Conservation (phyloP, 2,329 filamentous ascomycete genomes). For the Magnaporthiopsis rhizophila region DNA sequence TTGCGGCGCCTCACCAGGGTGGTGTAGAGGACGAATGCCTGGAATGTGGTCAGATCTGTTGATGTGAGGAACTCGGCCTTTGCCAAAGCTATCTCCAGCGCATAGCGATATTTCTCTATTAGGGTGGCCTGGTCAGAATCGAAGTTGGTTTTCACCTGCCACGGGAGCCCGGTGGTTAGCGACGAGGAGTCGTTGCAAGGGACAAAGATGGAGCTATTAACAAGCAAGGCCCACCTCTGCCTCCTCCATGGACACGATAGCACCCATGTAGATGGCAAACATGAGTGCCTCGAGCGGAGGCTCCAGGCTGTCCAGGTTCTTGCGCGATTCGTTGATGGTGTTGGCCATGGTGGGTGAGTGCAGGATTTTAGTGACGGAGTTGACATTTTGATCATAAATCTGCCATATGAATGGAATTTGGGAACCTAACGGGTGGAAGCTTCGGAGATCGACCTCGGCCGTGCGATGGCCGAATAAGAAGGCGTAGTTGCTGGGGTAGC, state of each 20-base stretch:
- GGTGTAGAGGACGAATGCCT: constrained; percentile 54
- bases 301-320: constrained; percentile 48
- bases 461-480: constrained; percentile 70
- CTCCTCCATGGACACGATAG: constrained; percentile 51
- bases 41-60: constrained; percentile 50
- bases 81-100: constrained; percentile 51
- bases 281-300: constrained; percentile 53
- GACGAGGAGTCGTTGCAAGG: not conserved
- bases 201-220: constrained; percentile 8
- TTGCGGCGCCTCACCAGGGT: constrained; percentile 43
- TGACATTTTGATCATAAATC: constrained; percentile 64
- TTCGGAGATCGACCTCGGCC: constrained; percentile 56
- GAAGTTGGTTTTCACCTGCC: constrained; percentile 43
- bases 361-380: constrained; percentile 63
- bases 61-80: constrained; percentile 53
- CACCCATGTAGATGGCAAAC: constrained; percentile 54
- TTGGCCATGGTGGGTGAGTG: constrained; percentile 61
- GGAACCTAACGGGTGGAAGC: constrained; percentile 56
- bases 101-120: constrained; percentile 41
- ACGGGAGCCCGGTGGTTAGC: not conserved
- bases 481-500: constrained; percentile 50
- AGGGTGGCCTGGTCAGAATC: constrained; percentile 37
- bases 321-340: constrained; percentile 52
- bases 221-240: constrained; percentile 37
- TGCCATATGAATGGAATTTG: constrained; percentile 63